phyloP scores from a whole-genome alignment of 176 grass and related monocot genomes.

The Poa pratensis region DNA sequence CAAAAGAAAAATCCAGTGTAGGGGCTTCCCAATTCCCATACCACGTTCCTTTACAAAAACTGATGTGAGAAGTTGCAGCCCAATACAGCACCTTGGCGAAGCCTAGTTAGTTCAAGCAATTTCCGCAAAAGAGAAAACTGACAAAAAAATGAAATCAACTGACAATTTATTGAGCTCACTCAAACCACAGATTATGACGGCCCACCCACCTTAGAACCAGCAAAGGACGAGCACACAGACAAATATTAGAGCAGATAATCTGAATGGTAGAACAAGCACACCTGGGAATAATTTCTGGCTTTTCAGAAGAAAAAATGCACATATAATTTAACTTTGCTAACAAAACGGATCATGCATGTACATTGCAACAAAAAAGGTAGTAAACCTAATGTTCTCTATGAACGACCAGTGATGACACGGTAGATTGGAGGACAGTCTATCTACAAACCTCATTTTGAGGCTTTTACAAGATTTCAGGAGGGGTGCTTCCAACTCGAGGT shows the following conservation, averaged over 20 bases:
- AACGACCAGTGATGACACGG: conserved; percentile 37
- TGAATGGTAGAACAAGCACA: background rate
- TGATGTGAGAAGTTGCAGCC: too few species aligned
- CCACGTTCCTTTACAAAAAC: too few species aligned
- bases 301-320: conserved; percentile 39
- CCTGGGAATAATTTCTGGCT: background rate
- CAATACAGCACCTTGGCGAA: too few species aligned
- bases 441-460: conserved; percentile 57
- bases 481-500: conserved; percentile 21
- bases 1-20: too few species aligned
- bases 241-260: background rate
- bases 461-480: conserved; percentile 42
- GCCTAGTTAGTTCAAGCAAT: too few species aligned
- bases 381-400: conserved; percentile 42
- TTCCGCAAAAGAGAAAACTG: too few species aligned
- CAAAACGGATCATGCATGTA: conserved; percentile 41
- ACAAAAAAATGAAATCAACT: too few species aligned
- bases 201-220: too few species aligned
- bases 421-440: conserved; percentile 50
- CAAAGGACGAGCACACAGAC: background rate
- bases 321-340: conserved; percentile 35
- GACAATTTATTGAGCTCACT: too few species aligned
- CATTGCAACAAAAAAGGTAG: conserved; percentile 13
- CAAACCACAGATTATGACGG: background rate
- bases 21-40: too few species aligned